These are phyloP conservation scores for Tylopilus sp. DNA, from an alignment of 1,284 basidiomycete species.

Conservation along the genomic window DNA sequence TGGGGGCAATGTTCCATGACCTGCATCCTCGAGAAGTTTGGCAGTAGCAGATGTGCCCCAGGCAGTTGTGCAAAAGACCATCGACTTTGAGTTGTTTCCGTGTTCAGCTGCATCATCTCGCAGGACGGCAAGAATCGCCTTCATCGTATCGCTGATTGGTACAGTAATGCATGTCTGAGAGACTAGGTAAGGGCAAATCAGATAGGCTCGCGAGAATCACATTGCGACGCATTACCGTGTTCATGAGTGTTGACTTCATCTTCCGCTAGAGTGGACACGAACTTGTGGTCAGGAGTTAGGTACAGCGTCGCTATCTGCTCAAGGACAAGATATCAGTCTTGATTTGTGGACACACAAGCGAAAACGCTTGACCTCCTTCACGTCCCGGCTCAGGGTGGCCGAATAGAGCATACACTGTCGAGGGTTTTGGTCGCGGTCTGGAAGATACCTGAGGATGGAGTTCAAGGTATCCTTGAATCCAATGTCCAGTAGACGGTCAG, in stretches of 20 bases:
- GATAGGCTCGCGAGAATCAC: neutral
- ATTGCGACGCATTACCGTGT: conserved; percentile 41
- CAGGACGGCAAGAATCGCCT: conserved; percentile 38
- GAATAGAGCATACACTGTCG: conserved; percentile 84
- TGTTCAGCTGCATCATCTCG: conserved; percentile 34
- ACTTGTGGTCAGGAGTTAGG: conserved; percentile 49
- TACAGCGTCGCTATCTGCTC: conserved; percentile 45
- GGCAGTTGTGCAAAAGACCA: conserved; percentile 70
- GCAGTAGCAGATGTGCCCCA: conserved; percentile 55
- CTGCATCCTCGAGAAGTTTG: conserved; percentile 40
- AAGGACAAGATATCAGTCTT: conserved; percentile 1
- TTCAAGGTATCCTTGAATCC: conserved; percentile 80
- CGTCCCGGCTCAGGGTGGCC: conserved; percentile 49
- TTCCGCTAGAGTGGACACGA: conserved; percentile 58
- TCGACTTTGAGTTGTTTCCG: conserved; percentile 38
- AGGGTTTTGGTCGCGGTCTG: conserved; percentile 31
- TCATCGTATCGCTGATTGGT: conserved; percentile 43
- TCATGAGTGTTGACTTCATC: conserved; percentile 66
- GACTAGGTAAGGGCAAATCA: conserved; percentile 33
- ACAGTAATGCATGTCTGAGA: conserved; percentile 49
- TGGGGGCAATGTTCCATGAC: conserved; percentile 35
- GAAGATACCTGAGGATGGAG: conserved; percentile 68
- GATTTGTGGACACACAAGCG: neutral
- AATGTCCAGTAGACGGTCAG: conserved; percentile 86
- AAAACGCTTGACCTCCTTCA: conserved; percentile 32